Evolutionary conservation across 1,139 yeast genomes (phyloP).

Genomic region (Taphrina communis): DNA sequence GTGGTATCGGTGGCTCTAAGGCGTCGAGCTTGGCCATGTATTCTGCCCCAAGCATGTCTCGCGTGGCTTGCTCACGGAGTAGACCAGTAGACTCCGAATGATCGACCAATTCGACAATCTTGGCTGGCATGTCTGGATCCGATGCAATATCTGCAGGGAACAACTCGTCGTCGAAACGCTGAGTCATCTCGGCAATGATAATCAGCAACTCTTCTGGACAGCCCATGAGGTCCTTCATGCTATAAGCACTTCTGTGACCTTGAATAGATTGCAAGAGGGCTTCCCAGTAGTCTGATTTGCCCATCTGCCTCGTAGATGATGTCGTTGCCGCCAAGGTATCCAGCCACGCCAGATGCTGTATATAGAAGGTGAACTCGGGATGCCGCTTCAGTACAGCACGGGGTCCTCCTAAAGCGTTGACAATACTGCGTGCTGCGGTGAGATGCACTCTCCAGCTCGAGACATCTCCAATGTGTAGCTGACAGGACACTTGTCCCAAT

Average conservation of each 20-base stretch:
- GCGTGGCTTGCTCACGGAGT: background rate
- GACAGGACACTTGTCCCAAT: slow-evolving; percentile 34
- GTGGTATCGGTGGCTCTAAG: slow-evolving; percentile 9
- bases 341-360: slow-evolving; percentile 39
- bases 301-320: slow-evolving; percentile 20
- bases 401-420: slow-evolving; percentile 38
- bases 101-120: slow-evolving; percentile 20
- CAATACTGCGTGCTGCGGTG: slow-evolving; percentile 34
- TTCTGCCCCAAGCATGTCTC: slow-evolving; percentile 21
- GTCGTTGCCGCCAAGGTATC: slow-evolving; percentile 36
- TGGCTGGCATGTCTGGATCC: slow-evolving; percentile 1
- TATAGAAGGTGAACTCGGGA: slow-evolving; percentile 25
- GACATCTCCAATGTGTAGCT: slow-evolving; percentile 30
- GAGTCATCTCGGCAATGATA: slow-evolving; percentile 37
- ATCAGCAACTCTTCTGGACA: slow-evolving; percentile 26
- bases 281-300: slow-evolving; percentile 34
- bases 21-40: slow-evolving; percentile 36
- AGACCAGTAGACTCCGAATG: background rate
- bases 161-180: slow-evolving; percentile 29
- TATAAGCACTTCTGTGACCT: slow-evolving; percentile 10
- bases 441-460: slow-evolving; percentile 35
- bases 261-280: slow-evolving; percentile 24
- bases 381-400: slow-evolving; percentile 15
- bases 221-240: slow-evolving; percentile 38
- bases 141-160: background rate